A percentile compares a stretch with the other conserved stretches of the same genome.
These are phyloP conservation scores for Durusdinium trenchii DNA, from an alignment of 73 alveolate species.

Conservation along the genomic window DNA sequence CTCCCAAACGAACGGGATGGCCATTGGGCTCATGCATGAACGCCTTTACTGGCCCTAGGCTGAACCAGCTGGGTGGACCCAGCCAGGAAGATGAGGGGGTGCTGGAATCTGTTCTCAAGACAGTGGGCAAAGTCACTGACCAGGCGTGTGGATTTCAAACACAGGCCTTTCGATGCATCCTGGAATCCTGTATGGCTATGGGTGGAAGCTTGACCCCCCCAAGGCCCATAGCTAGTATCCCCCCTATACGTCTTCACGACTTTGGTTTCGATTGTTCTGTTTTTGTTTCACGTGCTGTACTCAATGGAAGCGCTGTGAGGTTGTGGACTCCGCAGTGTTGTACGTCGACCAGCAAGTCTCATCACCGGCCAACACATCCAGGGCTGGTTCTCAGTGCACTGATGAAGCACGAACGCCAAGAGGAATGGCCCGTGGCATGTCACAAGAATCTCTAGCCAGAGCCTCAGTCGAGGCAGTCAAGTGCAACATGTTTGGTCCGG, in stretches of 20 bases:
- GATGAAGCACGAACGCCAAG: background rate
- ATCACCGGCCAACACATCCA: background rate
- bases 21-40: background rate
- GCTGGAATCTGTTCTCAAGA: constrained; percentile 46
- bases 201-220: background rate
- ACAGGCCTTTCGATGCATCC: background rate
- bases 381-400: background rate
- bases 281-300: no score
- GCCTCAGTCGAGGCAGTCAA: background rate
- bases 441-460: background rate
- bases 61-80: constrained; percentile 40
- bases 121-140: constrained; percentile 83
- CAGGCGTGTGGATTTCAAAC: constrained; percentile 1
- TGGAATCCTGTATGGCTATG: background rate
- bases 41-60: background rate
- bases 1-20: background rate
- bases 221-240: background rate
- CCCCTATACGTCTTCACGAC: background rate
- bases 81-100: constrained; percentile 30
- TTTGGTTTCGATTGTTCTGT: no score
- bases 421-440: background rate
- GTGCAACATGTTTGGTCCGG: background rate
- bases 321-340: constrained; percentile 71
- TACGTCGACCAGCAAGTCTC: constrained; percentile 57
- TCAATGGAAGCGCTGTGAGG: background rate